phyloP scores from a whole-genome alignment of 345 rosid genomes.

The Cardiospermum halicacabum region DNA sequence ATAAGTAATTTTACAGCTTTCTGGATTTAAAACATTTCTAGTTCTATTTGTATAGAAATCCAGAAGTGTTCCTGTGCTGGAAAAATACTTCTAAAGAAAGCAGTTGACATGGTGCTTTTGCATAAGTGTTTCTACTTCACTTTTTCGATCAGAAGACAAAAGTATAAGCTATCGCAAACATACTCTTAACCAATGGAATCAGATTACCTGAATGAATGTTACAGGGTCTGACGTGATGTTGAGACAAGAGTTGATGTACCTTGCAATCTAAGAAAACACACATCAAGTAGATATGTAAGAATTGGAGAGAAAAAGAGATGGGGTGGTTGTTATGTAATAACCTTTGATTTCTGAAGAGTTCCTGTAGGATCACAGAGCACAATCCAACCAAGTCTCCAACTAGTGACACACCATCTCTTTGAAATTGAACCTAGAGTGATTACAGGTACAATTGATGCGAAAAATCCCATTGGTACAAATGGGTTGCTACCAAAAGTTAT shows the following conservation, averaged over 20 bases:
- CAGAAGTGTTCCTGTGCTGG: too few relatives aligned
- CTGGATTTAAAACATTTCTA: too few relatives aligned
- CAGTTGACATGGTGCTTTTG: too few relatives aligned
- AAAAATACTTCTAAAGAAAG: too few relatives aligned
- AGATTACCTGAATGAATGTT: constrained; percentile 58
- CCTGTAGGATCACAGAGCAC: constrained; percentile 41
- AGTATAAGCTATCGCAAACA: too few relatives aligned
- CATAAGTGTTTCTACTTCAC: too few relatives aligned
- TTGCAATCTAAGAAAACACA: constrained; percentile 20
- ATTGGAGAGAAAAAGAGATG: neutral
- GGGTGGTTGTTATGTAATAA: too few relatives aligned
- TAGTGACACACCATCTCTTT: constrained; percentile 63
- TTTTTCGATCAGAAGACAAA: too few relatives aligned
- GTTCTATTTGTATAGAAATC: too few relatives aligned
- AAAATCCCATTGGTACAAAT: constrained; percentile 53
- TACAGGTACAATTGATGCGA: constrained; percentile 53
- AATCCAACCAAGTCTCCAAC: constrained; percentile 70
- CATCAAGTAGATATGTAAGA: neutral
- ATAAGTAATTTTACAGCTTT: too few relatives aligned
- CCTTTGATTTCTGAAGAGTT: constrained; percentile 36
- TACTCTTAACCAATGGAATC: too few relatives aligned
- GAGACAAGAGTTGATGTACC: constrained; percentile 14
- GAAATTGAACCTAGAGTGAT: constrained; percentile 57
- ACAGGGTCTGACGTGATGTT: constrained; percentile 29
- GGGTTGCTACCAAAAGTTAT: constrained; percentile 46